Evolutionary conservation across 345 rosid genomes (phyloP).

Genomic region (Populus pruinosa): DNA sequence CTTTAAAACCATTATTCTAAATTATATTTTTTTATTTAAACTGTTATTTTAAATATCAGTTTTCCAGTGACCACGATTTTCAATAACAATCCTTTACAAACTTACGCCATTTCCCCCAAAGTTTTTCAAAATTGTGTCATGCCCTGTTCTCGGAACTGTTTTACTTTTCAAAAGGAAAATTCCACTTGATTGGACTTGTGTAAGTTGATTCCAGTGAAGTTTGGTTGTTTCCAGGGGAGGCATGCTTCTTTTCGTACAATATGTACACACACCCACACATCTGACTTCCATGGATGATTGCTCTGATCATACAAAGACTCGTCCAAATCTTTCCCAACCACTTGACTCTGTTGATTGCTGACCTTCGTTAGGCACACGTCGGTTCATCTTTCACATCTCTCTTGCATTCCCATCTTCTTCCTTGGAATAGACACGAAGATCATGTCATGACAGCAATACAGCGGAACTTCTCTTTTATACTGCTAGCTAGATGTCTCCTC

Average conservation of each 20-base stretch:
- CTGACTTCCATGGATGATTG: neutral
- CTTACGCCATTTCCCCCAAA: too few relatives aligned
- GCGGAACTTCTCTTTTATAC: neutral
- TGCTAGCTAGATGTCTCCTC: neutral
- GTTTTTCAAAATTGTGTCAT: too few relatives aligned
- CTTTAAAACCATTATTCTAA: too few relatives aligned
- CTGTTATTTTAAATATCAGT: too few relatives aligned
- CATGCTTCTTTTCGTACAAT: neutral
- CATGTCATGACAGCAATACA: neutral
- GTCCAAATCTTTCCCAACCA: neutral
- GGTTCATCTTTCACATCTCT: neutral
- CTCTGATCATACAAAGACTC: neutral
- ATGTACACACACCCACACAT: too few relatives aligned
- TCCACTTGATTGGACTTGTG: neutral
- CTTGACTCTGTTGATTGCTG: neutral
- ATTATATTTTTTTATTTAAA: too few relatives aligned
- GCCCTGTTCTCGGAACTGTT: too few relatives aligned
- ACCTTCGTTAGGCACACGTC: neutral
- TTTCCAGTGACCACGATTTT: too few relatives aligned
- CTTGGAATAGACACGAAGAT: neutral
- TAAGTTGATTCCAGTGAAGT: neutral
- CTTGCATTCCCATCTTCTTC: neutral
- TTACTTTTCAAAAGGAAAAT: too few relatives aligned
- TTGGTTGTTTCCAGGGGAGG: neutral
- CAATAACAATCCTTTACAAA: too few relatives aligned